Conservation (phyloP, 352 stramenopile genomes). For the Phytophthora nicotianae region DNA sequence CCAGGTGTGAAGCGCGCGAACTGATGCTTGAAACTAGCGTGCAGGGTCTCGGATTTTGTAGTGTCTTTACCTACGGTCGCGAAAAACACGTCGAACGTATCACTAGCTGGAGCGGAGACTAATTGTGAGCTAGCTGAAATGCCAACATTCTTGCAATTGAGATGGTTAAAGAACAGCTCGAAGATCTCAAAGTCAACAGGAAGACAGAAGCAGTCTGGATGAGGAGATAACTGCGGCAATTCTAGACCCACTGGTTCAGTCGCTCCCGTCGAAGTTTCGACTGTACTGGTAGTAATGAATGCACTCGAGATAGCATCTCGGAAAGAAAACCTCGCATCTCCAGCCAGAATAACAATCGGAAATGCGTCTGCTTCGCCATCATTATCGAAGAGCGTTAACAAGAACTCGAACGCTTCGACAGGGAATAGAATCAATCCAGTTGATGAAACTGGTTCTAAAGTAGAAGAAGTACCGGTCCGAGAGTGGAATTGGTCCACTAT, state of each 20-base stretch:
- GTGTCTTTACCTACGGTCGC: conserved; percentile 17
- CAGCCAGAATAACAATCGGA: conserved; percentile 45
- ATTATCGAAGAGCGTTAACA: conserved; percentile 40
- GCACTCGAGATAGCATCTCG: conserved; percentile 61
- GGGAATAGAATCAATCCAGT: conserved; percentile 75
- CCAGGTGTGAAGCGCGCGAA: conserved; percentile 64
- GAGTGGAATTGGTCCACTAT: conserved; percentile 33
- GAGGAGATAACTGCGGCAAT: conserved; percentile 76
- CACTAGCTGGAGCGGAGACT: conserved; percentile 48
- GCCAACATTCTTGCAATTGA: conserved; percentile 4
- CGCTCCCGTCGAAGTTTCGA: background rate
- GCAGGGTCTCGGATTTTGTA: conserved; percentile 1
- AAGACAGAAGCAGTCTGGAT: conserved; percentile 84
- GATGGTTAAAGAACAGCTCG: conserved; percentile 42
- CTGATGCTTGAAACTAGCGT: conserved; percentile 42
- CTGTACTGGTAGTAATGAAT: conserved; percentile 37
- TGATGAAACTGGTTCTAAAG: conserved; percentile 1
- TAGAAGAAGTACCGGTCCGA: background rate
- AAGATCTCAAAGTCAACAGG: conserved; percentile 81
- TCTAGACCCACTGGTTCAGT: conserved; percentile 34
- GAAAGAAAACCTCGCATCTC: conserved; percentile 72
- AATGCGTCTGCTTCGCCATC: conserved; percentile 8
- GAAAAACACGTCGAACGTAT: conserved; percentile 82
- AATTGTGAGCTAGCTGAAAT: conserved; percentile 24
- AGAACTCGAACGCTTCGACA: conserved; percentile 63